Base-by-base conservation (phyloP, 805 yeast species). In the Jamesozyma piceae region DNA sequence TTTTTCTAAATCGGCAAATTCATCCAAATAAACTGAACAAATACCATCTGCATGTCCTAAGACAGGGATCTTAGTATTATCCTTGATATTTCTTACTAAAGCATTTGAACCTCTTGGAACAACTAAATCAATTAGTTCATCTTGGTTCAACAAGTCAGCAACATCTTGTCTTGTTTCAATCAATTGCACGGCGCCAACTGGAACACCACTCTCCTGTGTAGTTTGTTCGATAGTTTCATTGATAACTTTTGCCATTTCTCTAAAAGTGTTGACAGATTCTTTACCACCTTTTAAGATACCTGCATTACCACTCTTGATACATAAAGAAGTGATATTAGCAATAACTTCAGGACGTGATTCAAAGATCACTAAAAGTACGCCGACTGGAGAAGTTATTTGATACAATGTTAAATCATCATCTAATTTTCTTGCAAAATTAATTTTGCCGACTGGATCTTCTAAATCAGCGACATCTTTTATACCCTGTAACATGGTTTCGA, bases 11-110 rank as follows among this genome's bases (percentile, higher is more conserved):
- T 88, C 90, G 5, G 92, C 92, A 39, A 74, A 77, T 43, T 73
- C 75, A 60, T 89, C 95, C 21, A 90, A 71, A 55, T 77, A 92
- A 6, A 90, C 76, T 2, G 97, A 80, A 65, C 98, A 92, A 47
- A 90, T 82, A 37, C 99, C 99, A 64, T 92, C 97, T 8, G 99
- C 98, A 62, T 92, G 99, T 43, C 99, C 99, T 58, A 92, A 67
- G 6, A 92, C 98, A 4, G 99, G 97, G 53, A 92, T 94, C 61
- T 87, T 87, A 20, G 98, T 90, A 59, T 77, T 77, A 21, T 75
- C 73, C 65, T 94, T 92, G 62, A 92, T 89, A 60, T 73, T 78
- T 52, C 85, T 76, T 33, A 92, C 99, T 45, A 92, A 73, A 49
- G 80, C 90, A 57, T 92, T 92, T 24, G 95, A 85, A n/a, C 99